Evolutionary conservation across 805 yeast genomes (phyloP), one percentile per base, ranked within the genome.

Genomic region (Myxozyma sirexii): DNA sequence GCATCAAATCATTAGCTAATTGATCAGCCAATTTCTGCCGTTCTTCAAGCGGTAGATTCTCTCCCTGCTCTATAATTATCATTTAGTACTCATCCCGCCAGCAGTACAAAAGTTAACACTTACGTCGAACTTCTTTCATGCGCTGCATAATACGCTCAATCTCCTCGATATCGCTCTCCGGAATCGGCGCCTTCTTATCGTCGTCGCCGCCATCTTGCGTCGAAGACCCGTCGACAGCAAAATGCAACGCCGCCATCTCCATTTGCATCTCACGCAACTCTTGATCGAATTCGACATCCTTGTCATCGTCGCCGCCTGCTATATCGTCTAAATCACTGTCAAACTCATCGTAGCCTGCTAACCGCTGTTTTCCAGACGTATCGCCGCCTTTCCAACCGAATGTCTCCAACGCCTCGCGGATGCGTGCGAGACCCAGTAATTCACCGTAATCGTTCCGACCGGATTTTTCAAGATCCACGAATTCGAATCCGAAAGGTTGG

Each of bases 1-100:
- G 59, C 45, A 72, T 54, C 7, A 74, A 66, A 55, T 73, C 71
- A 15, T 56, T 70, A 1, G 76, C 76, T 13, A 75, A 57, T 15
- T 69, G 63, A 29, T 72, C 73, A 2, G 75, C 75, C 43, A 74
- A 65, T 29, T 67, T 65, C 50, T 39, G 57, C 31, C 75, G 68
- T 56, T 75, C 73, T 19, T 71, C 74, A 4, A 68, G 45, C 15
- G 65, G 59, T n/a, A 63, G 50, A 2, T 47, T 55, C 13, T 56
- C 57, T 7, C 66, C 65, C 57, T 56, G 64, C 21, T 56, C 65
- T 59, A 43, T 43, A 39, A 3, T 29, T 26, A 10, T 10, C 35
- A 15, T 23, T n/a, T n/a, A n/a, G n/a, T n/a, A n/a, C n/a, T n/a
- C n/a, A n/a, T n/a, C n/a, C n/a, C n/a, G n/a, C n/a, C n/a, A n/a